Evolutionary conservation across 2,329 filamentous ascomycete genomes (phyloP), one percentile per base, ranked within the genome.

Genomic region (Bisporella sp.): DNA sequence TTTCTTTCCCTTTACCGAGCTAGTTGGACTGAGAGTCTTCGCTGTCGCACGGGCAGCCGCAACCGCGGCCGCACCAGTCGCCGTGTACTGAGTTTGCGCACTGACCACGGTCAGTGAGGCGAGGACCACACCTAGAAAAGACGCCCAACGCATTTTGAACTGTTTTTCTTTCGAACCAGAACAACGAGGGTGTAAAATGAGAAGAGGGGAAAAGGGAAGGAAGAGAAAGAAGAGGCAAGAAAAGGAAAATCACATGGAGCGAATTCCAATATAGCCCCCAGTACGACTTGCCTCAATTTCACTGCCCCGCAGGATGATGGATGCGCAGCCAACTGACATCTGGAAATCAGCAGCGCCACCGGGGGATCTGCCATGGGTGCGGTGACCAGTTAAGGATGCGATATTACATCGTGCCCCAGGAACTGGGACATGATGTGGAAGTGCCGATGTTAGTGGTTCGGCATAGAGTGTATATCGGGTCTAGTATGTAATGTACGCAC

Each of bases 1-100:
- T 0, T 76, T 81, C 64, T 83, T 81, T 53, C 88, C 87, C 62
- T 78, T 74, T 48, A 89, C 79, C 59, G 80, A 65, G 64, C 75
- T 82, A 31, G 76, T 79, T 2, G 82, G 80, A 54, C 79, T 81
- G 54, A 70, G 68, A 1, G 82, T 82, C 64, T 75, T 73, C 8
- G 81, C 81, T 1, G 78, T 85, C 6, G 81, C 81, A 41, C 72
- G 72, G 28, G 57, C 58, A 8, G 52, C 51, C 21, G 49, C 57
- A 30, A 60, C 52, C 5, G 52, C 57, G 5, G 53, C 53, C 9
- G 48, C 31, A 2, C 31, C 52, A n/a, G 56, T 59, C 2, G 53
- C 53, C 11, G 54, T 55, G 29, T 60, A 57, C 33, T 57, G 58
- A 28, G 49, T 53, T 41, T 60, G 57, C 5, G 62, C 78, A 79